Evolutionary conservation across 441 rosid genomes (phyloP), one percentile per base, ranked within the genome.

Genomic region (Flueggea neowawraea): DNA sequence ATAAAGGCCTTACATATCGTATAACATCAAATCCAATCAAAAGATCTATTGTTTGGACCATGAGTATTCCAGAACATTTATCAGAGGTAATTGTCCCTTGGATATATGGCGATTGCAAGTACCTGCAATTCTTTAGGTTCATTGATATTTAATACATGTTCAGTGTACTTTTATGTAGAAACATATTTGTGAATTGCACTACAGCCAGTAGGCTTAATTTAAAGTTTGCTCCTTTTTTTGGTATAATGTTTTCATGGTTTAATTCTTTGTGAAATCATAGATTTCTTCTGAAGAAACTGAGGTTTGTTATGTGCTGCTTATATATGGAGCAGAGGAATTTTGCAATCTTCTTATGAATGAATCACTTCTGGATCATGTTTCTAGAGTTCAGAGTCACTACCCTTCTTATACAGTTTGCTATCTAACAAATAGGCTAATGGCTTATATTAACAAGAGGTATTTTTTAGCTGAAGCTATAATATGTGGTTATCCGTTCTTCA

Each of bases 31-130:
- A 95, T 79, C 87, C 90, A 48, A 75, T 95, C 70, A 89, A 87
- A 79, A 87, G 86, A 78, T 95, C 98, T 73, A 78, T 95, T 71
- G 63, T 87, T 58, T 95, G 98, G 98, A 82, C 87, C 67, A 82
- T 95, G 90, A 69, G 70, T 50, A 78, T 79, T 68, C 98, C 99
- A 10, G 93, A 88, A 68, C 74, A 81, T 60, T 71, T 91, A 73
- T 82, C 87, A 14, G 78, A 81, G 95, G 98, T 95, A 80, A 60
- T 50, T 8, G 41, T 36, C 41, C 9, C 9, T 36, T 60, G 58
- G 4, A 12, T 15, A 12, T 31, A 31, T 57, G 36, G 31, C 58
- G 22, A 13, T 43, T 45, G 60, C 15, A 14, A 55, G 12, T 39
- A 9, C 31, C 16, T 3, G 44, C 8, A 31, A 36, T 9, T 57